Conservation (phyloP, 1,139 yeast genomes). For the Nakaseomyces kungkrabaensis region DNA sequence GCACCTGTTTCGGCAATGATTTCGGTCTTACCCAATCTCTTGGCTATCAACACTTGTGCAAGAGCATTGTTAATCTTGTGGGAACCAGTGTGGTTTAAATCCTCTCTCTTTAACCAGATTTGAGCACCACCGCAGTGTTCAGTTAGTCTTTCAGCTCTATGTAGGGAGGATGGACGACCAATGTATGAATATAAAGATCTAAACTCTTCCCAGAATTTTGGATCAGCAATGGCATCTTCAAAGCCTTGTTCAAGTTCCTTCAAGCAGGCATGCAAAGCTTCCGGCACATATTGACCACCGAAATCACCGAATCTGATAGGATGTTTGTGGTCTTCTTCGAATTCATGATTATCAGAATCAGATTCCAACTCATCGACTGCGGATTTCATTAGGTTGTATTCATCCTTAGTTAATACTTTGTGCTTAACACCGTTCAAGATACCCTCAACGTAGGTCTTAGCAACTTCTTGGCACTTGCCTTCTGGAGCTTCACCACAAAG, state of each 20-base stretch:
- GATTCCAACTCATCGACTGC: slow-evolving; percentile 25
- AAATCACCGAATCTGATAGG: slow-evolving; percentile 82
- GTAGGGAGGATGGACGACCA: slow-evolving; percentile 93
- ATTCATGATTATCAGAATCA: slow-evolving; percentile 24
- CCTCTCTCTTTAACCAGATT: slow-evolving; percentile 97
- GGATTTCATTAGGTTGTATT: slow-evolving; percentile 21
- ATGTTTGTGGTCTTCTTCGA: slow-evolving; percentile 49
- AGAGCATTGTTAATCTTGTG: slow-evolving; percentile 95
- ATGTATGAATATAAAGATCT: slow-evolving; percentile 73
- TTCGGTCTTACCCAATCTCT: slow-evolving; percentile 79
- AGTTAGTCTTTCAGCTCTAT: slow-evolving; percentile 80
- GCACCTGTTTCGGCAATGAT: slow-evolving; percentile 99
- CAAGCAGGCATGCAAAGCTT: slow-evolving; percentile 84
- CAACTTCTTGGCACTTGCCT: slow-evolving; percentile 50
- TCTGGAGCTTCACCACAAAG: slow-evolving; percentile 53
- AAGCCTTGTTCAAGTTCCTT: slow-evolving; percentile 82
- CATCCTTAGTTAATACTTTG: slow-evolving; percentile 22
- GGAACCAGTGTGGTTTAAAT: slow-evolving; percentile 93
- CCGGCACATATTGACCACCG: slow-evolving; percentile 99
- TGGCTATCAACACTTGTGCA: slow-evolving; percentile 89
- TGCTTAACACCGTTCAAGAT: slow-evolving; percentile 56
- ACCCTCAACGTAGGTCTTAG: slow-evolving; percentile 55
- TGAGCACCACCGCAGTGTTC: slow-evolving; percentile 93
- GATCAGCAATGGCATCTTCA: slow-evolving; percentile 80
- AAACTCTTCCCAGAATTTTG: slow-evolving; percentile 88